Conservation (phyloP, 768 basidiomycete species). For the Psilocybe azurescens region DNA sequence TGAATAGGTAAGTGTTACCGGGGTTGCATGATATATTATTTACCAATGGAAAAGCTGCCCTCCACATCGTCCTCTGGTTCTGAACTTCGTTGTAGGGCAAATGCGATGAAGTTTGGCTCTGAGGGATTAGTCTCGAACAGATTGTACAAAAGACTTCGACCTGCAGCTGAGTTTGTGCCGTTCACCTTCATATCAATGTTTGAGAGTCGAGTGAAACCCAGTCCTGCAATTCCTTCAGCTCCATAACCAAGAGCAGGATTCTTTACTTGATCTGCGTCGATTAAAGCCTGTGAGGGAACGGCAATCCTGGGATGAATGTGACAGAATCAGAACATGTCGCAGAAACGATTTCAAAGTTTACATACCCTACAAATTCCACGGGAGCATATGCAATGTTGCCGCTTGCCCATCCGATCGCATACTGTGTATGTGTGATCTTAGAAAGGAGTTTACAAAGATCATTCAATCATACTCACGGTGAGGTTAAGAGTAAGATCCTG, state of each 20-base stretch:
- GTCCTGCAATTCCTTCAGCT: constrained; percentile 72
- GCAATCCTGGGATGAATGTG: constrained; percentile 49
- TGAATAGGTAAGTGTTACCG: background rate
- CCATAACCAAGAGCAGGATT: constrained; percentile 80
- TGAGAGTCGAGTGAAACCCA: constrained; percentile 82
- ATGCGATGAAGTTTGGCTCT: constrained; percentile 83
- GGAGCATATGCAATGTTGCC: constrained; percentile 68
- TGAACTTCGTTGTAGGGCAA: constrained; percentile 68
- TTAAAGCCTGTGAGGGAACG: constrained; percentile 71
- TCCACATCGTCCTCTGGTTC: constrained; percentile 51
- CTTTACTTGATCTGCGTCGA: constrained; percentile 65
- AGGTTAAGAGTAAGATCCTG: constrained; percentile 61
- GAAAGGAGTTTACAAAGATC: constrained; percentile 1
- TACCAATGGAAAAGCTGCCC: constrained; percentile 78
- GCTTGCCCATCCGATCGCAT: constrained; percentile 81
- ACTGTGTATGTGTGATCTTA: constrained; percentile 45
- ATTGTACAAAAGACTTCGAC: constrained; percentile 77
- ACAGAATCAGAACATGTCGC: background rate
- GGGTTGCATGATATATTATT: constrained; percentile 15
- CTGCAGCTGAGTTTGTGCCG: constrained; percentile 58
- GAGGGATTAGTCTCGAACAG: constrained; percentile 69
- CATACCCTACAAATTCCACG: constrained; percentile 74
- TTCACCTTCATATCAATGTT: constrained; percentile 69
- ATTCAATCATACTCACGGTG: constrained; percentile 49
- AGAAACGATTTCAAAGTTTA: background rate